Conservation (phyloP, 768 basidiomycete species). For the Phylloporus rhodoxanthus region DNA sequence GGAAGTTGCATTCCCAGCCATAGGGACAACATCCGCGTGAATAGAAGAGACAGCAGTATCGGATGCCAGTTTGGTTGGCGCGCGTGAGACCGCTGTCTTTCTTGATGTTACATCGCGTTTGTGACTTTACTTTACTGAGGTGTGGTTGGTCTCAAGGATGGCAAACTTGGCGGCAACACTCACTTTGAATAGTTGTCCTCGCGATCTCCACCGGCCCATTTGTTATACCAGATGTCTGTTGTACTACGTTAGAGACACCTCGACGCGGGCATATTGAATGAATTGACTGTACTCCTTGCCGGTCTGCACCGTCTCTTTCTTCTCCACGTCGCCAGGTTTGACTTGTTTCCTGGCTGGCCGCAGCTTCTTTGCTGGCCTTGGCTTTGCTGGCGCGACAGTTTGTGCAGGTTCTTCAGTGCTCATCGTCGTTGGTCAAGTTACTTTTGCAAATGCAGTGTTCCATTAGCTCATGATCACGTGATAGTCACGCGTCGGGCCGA, state of each 20-base stretch:
- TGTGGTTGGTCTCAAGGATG: conserved; percentile 1
- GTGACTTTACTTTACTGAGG: conserved; percentile 83
- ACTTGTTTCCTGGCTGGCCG: conserved; percentile 95
- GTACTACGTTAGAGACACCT: conserved; percentile 6
- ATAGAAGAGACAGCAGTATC: conserved; percentile 94
- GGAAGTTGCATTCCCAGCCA: conserved; percentile 96
- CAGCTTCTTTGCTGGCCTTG: conserved; percentile 53
- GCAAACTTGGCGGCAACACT: conserved; percentile 23
- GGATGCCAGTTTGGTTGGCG: conserved; percentile 88
- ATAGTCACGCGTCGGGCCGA: conserved; percentile 21
- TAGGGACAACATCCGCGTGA: conserved; percentile 96
- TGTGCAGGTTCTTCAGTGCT: conserved; percentile 24
- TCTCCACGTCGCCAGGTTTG: conserved; percentile 83
- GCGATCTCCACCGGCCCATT: conserved; percentile 99
- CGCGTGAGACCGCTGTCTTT: conserved; percentile 89
- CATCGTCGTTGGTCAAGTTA: conserved; percentile 24
- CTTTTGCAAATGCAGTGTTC: neutral
- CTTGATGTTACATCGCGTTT: conserved; percentile 85
- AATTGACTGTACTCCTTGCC: conserved; percentile 93
- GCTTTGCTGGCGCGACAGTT: conserved; percentile 13
- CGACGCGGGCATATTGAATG: neutral
- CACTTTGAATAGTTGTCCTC: conserved; percentile 96
- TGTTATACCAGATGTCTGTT: conserved; percentile 96
- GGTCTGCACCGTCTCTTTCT: conserved; percentile 81
- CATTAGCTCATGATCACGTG: conserved; percentile 17